Evolutionary conservation across 805 yeast species (phyloP).

Genomic region (Starmerella bombicola): DNA sequence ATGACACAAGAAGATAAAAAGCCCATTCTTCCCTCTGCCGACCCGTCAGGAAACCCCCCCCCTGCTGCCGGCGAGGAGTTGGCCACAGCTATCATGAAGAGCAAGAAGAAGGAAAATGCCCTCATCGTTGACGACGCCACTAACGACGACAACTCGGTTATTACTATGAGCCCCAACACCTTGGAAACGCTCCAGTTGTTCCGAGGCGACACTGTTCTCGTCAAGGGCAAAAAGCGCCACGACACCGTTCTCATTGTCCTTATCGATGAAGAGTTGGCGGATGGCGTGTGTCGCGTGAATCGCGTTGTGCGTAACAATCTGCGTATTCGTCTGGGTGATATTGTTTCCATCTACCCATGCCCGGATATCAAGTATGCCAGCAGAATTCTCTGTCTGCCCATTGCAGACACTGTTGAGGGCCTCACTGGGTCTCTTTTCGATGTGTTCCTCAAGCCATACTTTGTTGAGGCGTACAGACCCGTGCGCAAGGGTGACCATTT

Average conservation of each 20-base stretch:
- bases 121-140: slow-evolving; percentile 92
- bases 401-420: slow-evolving; percentile 97
- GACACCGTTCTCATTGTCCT: slow-evolving; percentile 93
- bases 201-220: slow-evolving; percentile 95
- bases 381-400: slow-evolving; percentile 88
- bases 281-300: slow-evolving; percentile 86
- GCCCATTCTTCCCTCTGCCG: slow-evolving; percentile 34
- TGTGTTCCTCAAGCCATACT: slow-evolving; percentile 91
- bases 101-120: slow-evolving; percentile 96
- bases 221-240: slow-evolving; percentile 95
- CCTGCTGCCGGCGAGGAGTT: slow-evolving; percentile 45
- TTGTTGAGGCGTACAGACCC: slow-evolving; percentile 97
- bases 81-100: slow-evolving; percentile 93
- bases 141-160: slow-evolving; percentile 89
- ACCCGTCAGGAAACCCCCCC: slow-evolving; percentile 18
- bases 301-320: slow-evolving; percentile 93
- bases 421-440: slow-evolving; percentile 93
- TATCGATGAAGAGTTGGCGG: slow-evolving; percentile 93
- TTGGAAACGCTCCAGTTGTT: slow-evolving; percentile 90
- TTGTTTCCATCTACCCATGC: slow-evolving; percentile 83
- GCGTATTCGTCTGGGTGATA: slow-evolving; percentile 87
- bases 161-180: slow-evolving; percentile 87
- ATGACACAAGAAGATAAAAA: slow-evolving; percentile 25
- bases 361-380: slow-evolving; percentile 96
- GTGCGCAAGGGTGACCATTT: slow-evolving; percentile 95